These are phyloP conservation scores for Erysimum cheiranthoides DNA, from an alignment of 345 rosid genomes.

Conservation along the genomic window DNA sequence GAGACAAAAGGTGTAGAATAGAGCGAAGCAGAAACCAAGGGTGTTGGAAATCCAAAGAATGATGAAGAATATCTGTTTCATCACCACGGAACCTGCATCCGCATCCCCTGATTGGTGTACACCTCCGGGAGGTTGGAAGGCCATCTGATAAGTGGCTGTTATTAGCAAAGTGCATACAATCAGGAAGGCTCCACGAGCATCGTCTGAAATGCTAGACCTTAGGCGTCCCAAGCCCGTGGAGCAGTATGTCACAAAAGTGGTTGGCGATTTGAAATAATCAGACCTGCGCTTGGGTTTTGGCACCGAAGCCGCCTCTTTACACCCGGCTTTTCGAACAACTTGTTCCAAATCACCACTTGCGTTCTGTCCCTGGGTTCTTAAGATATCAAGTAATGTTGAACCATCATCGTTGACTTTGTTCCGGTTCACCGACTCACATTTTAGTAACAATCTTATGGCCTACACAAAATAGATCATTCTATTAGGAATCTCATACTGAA, in stretches of 20 bases:
- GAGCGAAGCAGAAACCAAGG: conserved; percentile 15
- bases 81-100: background rate
- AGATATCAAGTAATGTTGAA: conserved; percentile 16
- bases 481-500: background rate
- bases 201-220: conserved; percentile 5
- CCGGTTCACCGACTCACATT: background rate
- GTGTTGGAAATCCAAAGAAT: conserved; percentile 33
- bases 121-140: conserved; percentile 39
- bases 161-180: conserved; percentile 35
- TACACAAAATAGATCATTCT: background rate
- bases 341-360: conserved; percentile 10
- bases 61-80: conserved; percentile 32
- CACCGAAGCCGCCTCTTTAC: background rate
- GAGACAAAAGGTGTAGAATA: conserved; percentile 38
- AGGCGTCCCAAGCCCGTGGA: background rate
- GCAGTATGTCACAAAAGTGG: conserved; percentile 8
- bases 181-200: conserved; percentile 28
- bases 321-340: background rate
- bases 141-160: conserved; percentile 37
- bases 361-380: background rate
- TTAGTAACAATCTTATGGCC: conserved; percentile 10
- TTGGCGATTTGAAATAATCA: background rate
- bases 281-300: background rate
- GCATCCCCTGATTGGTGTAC: conserved; percentile 11
- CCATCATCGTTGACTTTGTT: background rate